phyloP scores from a whole-genome alignment of 1,139 yeast genomes.

The Wickerhamomyces sp. region DNA sequence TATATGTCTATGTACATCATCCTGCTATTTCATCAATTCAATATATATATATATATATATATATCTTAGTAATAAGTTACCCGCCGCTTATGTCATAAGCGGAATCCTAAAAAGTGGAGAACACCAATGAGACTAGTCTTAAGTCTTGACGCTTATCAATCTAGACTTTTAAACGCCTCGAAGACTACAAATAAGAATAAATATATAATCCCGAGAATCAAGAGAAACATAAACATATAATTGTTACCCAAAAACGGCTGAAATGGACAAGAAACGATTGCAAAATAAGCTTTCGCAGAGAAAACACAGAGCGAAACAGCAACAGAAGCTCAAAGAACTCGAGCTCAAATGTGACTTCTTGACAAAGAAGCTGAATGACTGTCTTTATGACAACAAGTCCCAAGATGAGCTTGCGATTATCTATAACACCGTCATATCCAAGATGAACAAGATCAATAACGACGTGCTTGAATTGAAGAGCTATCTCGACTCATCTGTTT shows the following conservation, averaged over 20 bases:
- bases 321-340: constrained; percentile 10
- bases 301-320: constrained; percentile 12
- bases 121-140: neutral
- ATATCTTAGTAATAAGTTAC: no score
- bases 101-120: neutral
- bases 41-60: no score
- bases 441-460: constrained; percentile 4
- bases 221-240: no score
- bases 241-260: no score
- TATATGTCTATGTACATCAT: no score
- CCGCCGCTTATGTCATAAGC: no score
- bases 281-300: constrained; percentile 12
- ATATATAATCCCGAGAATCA: no score
- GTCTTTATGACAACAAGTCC: constrained; percentile 8
- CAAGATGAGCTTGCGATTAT: constrained; percentile 5
- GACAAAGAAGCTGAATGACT: constrained; percentile 7
- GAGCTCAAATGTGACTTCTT: constrained; percentile 4
- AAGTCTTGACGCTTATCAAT: no score
- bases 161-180: no score
- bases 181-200: no score
- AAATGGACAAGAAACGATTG: constrained; percentile 6
- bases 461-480: constrained; percentile 5
- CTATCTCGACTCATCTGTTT: constrained; percentile 3
- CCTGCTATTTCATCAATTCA: no score
- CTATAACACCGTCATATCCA: constrained; percentile 3